These are phyloP conservation scores for Bremia lactucae DNA, from an alignment of 352 stramenopile genomes.

Conservation along the genomic window DNA sequence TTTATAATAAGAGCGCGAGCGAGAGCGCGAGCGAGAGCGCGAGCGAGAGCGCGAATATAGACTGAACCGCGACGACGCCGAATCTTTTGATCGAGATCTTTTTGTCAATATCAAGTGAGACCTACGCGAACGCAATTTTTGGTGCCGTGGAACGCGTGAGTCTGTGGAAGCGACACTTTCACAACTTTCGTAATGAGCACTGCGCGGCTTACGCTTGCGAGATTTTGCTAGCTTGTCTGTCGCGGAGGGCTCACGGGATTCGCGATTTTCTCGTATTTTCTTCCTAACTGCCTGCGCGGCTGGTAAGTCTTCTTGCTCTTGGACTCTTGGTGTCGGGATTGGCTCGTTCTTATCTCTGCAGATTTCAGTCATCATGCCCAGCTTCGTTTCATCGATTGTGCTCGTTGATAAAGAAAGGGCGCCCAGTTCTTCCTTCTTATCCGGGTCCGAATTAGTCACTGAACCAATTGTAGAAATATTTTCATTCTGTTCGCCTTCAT, in stretches of 20 bases:
- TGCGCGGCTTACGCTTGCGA: conserved; percentile 20
- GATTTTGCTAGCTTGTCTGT: neutral
- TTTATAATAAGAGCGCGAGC: conserved; percentile 21
- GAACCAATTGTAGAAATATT: no score
- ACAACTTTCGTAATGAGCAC: conserved; percentile 14
- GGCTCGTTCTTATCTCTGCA: no score
- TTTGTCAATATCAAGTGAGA: conserved; percentile 10
- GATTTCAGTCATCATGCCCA: no score
- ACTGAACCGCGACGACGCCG: conserved; percentile 14
- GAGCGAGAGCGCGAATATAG: conserved; percentile 20
- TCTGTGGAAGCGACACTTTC: conserved; percentile 11
- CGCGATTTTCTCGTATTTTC: conserved; percentile 7
- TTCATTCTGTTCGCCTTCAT: conserved; percentile 24
- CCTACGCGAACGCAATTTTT: conserved; percentile 14
- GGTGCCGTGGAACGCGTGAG: conserved; percentile 12
- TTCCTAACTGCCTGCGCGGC: conserved; percentile 3
- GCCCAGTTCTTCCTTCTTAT: neutral
- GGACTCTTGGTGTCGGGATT: neutral
- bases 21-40: conserved; percentile 19
- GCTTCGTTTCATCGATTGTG: no score
- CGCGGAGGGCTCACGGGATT: neutral
- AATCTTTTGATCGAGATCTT: conserved; percentile 18
- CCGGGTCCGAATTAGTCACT: conserved; percentile 9
- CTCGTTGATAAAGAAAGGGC: no score
- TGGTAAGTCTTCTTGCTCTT: conserved; percentile 5